phyloP scores from a whole-genome alignment of 306 rosid species.

The Fragaria ananassa region DNA sequence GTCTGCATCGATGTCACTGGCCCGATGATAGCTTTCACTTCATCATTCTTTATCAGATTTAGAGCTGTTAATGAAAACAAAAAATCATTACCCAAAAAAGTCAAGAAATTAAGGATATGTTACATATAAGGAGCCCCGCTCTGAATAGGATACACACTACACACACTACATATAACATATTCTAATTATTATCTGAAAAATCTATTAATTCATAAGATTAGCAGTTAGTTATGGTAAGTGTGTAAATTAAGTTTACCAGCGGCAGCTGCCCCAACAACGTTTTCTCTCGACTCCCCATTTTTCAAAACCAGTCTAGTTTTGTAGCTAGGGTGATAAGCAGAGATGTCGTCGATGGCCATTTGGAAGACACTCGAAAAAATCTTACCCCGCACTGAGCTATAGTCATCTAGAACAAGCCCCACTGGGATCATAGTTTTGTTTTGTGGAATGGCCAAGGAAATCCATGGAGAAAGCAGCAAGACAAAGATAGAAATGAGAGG shows the following conservation, averaged over 20 bases:
- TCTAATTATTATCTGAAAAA: too few species aligned
- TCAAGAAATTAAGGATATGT: not conserved
- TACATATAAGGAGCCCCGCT: too few species aligned
- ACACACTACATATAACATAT: too few species aligned
- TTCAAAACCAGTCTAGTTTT: conserved; percentile 21
- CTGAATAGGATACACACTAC: too few species aligned
- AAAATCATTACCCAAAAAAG: not conserved
- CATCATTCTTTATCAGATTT: not conserved
- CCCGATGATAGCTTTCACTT: conserved; percentile 26
- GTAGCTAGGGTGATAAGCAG: conserved; percentile 13
- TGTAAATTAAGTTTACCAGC: not conserved
- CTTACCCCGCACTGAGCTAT: conserved; percentile 21
- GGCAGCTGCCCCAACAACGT: conserved; percentile 24
- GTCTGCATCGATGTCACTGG: conserved; percentile 38
- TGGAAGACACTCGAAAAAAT: conserved; percentile 13
- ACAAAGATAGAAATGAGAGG: not conserved
- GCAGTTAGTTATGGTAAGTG: too few species aligned
- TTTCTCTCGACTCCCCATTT: conserved; percentile 3
- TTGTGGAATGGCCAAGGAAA: not conserved
- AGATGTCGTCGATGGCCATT: conserved; percentile 29
- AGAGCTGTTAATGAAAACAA: not conserved
- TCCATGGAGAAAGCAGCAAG: not conserved
- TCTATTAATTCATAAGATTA: too few species aligned
- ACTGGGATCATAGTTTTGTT: not conserved
- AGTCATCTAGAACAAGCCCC: conserved; percentile 38